Conservation (phyloP, 768 basidiomycete species). For the Xerocomellus chrysenteron region DNA sequence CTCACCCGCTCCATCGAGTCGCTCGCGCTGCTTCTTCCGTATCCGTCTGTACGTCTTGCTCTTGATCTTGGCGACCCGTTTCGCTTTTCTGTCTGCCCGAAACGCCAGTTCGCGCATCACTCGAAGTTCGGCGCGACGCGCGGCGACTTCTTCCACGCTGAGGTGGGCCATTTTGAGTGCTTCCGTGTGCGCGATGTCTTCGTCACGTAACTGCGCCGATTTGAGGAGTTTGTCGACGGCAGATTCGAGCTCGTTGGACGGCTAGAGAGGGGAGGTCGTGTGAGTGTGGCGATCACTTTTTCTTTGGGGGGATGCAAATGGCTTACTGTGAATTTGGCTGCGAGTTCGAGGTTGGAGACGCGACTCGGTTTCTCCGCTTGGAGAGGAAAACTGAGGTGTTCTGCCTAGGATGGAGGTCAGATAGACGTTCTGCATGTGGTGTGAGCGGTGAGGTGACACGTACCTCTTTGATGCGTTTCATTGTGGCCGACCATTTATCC, state of each 20-base stretch:
- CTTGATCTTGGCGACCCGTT: conserved; percentile 92
- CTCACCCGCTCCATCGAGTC: conserved; percentile 47
- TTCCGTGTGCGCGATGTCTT: conserved; percentile 76
- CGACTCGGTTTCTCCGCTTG: conserved; percentile 58
- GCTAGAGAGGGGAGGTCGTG: conserved; percentile 40
- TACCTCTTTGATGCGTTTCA: conserved; percentile 90
- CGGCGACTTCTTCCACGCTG: conserved; percentile 80
- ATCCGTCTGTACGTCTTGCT: conserved; percentile 89
- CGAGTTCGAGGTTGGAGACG: conserved; percentile 71
- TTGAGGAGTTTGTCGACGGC: conserved; percentile 80
- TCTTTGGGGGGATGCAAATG: background rate
- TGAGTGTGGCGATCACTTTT: background rate
- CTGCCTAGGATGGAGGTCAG: conserved; percentile 53
- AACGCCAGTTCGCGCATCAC: conserved; percentile 93
- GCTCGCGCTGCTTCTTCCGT: conserved; percentile 74
- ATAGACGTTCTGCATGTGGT: background rate
- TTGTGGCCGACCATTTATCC: conserved; percentile 89
- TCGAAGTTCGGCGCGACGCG: conserved; percentile 77
- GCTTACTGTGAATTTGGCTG: conserved; percentile 80
- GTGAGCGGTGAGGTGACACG: conserved; percentile 6
- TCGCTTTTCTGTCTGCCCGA: conserved; percentile 87
- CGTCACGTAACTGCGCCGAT: conserved; percentile 78
- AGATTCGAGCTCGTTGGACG: conserved; percentile 81
- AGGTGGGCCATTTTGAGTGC: conserved; percentile 83
- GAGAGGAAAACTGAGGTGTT: conserved; percentile 84